These are phyloP conservation scores for Spathaspora arborariae DNA, from an alignment of 805 yeast genomes.

Conservation along the genomic window DNA sequence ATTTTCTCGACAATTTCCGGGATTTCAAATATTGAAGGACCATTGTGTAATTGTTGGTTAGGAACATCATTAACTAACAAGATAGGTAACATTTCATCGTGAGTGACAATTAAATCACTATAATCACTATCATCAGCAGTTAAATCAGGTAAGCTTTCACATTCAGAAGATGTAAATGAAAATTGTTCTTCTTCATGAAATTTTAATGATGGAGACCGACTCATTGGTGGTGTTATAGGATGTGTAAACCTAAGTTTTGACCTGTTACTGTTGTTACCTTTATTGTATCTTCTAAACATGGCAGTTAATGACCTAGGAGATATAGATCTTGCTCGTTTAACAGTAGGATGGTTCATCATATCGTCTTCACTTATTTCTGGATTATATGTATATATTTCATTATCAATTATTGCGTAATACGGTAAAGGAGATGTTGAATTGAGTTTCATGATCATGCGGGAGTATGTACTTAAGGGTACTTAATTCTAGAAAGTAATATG, in stretches of 20 bases:
- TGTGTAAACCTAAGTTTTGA: conserved; percentile 1
- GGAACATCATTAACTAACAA: neutral
- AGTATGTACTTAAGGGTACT: no score
- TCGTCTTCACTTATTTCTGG: conserved; percentile 4
- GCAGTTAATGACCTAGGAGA: conserved; percentile 5
- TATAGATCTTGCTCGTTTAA: conserved; percentile 12
- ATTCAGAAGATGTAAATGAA: conserved; percentile 19
- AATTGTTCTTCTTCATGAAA: conserved; percentile 10
- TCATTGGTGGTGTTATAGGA: conserved; percentile 8
- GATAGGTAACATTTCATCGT: no score
- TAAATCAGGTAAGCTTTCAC: conserved; percentile 36
- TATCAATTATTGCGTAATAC: conserved; percentile 13
- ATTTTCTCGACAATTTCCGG: conserved; percentile 74
- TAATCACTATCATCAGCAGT: neutral
- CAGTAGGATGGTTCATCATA: conserved; percentile 9
- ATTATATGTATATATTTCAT: conserved; percentile 18
- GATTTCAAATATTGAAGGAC: conserved; percentile 49
- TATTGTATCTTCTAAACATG: neutral
- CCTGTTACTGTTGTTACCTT: neutral
- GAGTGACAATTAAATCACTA: no score
- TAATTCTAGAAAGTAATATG: no score
- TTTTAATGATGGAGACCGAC: conserved; percentile 3
- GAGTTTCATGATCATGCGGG: conserved; percentile 9
- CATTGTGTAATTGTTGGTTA: neutral
- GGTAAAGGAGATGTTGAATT: conserved; percentile 24